Evolutionary conservation across 495 filamentous ascomycete genomes (phyloP).

Genomic region (Penicillium cosmopolitanum): DNA sequence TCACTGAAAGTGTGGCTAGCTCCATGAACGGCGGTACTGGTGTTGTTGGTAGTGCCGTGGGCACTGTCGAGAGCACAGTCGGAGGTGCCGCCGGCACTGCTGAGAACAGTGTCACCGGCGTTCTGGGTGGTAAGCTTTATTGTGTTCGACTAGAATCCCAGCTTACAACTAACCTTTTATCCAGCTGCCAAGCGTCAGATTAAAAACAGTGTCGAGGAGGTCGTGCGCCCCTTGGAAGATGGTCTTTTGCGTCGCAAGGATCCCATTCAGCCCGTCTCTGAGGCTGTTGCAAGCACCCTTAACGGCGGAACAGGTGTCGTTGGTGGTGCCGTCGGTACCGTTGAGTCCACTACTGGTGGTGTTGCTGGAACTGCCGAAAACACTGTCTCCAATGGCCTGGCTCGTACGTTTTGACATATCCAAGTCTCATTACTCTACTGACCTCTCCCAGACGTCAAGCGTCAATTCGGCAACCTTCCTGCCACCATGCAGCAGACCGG

Average conservation of each 20-base stretch:
- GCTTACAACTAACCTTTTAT: not conserved
- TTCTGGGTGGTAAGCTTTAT: not conserved
- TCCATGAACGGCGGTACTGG: conserved; percentile 23
- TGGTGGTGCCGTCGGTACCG: conserved; percentile 16
- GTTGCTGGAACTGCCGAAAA: conserved; percentile 19
- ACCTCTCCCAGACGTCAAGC: conserved; percentile 10
- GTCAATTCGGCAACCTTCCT: conserved; percentile 21
- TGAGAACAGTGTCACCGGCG: conserved; percentile 13
- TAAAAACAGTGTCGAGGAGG: not conserved
- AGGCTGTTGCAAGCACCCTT: conserved; percentile 3
- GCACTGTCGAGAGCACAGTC: conserved; percentile 24
- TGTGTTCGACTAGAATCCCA: not conserved
- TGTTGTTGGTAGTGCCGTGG: conserved; percentile 20
- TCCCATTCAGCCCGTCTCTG: conserved; percentile 9
- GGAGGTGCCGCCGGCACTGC: conserved; percentile 20
- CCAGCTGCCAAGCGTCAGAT: conserved; percentile 2
- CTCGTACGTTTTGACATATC: not conserved
- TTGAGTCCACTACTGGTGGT: conserved; percentile 12
- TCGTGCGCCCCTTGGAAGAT: not conserved
- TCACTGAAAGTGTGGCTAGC: conserved; percentile 15
- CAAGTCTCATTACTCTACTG: not conserved
- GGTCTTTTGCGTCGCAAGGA: conserved; percentile 8
- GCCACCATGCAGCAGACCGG: conserved; percentile 13
- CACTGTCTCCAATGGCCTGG: conserved; percentile 10
- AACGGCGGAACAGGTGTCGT: conserved; percentile 13